Evolutionary conservation across 148 eudicot species (phyloP).

Genomic region (Polygonum maritimum): DNA sequence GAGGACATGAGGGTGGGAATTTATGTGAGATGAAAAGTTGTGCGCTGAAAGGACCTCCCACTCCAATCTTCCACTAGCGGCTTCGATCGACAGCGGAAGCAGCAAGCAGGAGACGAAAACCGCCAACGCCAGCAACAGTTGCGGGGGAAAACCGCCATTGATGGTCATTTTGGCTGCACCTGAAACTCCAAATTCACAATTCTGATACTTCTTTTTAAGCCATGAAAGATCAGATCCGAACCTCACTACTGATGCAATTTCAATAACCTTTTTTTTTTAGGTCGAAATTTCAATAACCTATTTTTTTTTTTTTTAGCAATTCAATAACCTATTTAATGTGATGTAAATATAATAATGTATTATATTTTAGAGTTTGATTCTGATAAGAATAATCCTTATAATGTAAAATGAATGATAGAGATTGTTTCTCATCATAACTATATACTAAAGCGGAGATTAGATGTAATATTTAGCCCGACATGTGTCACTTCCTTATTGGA

Average conservation of each 20-base stretch:
- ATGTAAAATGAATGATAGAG: no score
- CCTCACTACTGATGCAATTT: not conserved
- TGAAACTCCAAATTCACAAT: not conserved
- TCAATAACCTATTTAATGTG: no score
- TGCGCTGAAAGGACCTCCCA: slow-evolving; percentile 55
- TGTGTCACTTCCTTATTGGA: no score
- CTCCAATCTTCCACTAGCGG: slow-evolving; percentile 12
- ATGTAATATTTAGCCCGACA: no score
- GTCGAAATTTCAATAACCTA: no score
- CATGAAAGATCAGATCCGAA: slow-evolving; percentile 5
- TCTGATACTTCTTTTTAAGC: not conserved
- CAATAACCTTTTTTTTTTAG: not conserved
- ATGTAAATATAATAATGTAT: no score
- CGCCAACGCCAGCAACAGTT: not conserved
- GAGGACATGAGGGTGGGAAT: slow-evolving; percentile 46
- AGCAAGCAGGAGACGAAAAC: slow-evolving; percentile 4
- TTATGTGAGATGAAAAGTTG: slow-evolving; percentile 74
- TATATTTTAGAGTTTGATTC: no score
- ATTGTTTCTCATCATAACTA: no score
- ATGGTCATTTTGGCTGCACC: not conserved
- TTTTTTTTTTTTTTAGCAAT: not conserved
- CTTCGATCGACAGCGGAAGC: not conserved
- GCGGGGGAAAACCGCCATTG: not conserved
- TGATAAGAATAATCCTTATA: no score
- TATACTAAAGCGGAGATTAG: no score